phyloP scores from a whole-genome alignment of 176 grass and related monocot species.

The maize (Zea mays) region Zm-B73-REFERENCE-NAM-5.0 NC_050099.1:5754501-5755000 shows the following conservation, averaged over 20 bases:
- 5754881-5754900: conserved; percentile 9
- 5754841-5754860: neutral
- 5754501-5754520: conserved; percentile 51
- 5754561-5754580: conserved; percentile 83
- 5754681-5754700: conserved; percentile 49
- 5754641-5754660: no score
- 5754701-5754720: conserved; percentile 87
- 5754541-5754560: conserved; percentile 73
- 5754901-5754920: neutral
- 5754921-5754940: conserved; percentile 5
- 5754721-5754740: conserved; percentile 97
- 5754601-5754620: no score
- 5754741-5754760: no score
- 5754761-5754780: no score
- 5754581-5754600: conserved; percentile 64
- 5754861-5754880: neutral
- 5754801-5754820: no score
- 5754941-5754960: no score
- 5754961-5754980: neutral
- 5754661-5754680: conserved; percentile 2
- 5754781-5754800: no score
- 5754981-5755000: conserved; percentile 1
- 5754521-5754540: conserved; percentile 86
- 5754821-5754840: conserved; percentile 13
- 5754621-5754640: no score